These are phyloP conservation scores for Juglanconis juglandina DNA, from an alignment of 2,329 filamentous ascomycete genomes.

Conservation along the genomic window DNA sequence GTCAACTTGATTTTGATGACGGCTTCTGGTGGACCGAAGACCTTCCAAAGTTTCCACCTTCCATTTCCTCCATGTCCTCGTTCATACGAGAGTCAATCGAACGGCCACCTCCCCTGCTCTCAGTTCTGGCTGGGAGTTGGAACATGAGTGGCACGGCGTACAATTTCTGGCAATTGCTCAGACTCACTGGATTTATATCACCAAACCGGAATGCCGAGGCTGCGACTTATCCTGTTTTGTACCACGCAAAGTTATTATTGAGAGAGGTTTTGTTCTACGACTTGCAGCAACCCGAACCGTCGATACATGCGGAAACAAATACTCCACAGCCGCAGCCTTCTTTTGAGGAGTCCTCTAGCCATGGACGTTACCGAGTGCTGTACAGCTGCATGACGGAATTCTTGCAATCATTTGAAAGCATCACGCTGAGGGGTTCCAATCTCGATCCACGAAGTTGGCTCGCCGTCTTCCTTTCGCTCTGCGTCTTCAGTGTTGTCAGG, in stretches of 20 bases:
- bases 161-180: constrained; percentile 51
- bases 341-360: constrained; percentile 43
- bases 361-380: constrained; percentile 46
- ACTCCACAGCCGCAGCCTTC: constrained; percentile 29
- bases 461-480: constrained; percentile 51
- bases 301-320: constrained; percentile 37
- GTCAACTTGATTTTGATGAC: constrained; percentile 51
- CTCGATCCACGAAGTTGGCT: constrained; percentile 45
- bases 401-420: constrained; percentile 49
- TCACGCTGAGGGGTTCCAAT: constrained; percentile 36
- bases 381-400: constrained; percentile 50
- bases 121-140: constrained; percentile 49
- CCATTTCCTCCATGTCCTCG: constrained; percentile 35
- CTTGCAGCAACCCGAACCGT: constrained; percentile 46
- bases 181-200: constrained; percentile 48
- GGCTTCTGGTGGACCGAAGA: constrained; percentile 58
- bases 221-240: constrained; percentile 46
- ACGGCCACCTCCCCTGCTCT: constrained; percentile 46
- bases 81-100: constrained; percentile 38
- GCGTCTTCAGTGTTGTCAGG: constrained; percentile 55
- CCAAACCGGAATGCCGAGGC: constrained; percentile 46
- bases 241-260: constrained; percentile 52
- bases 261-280: constrained; percentile 54
- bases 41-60: constrained; percentile 37
- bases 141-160: constrained; percentile 47